phyloP scores from a whole-genome alignment of 2,329 filamentous ascomycete genomes.

The Scleromitrula shiraiana region DNA sequence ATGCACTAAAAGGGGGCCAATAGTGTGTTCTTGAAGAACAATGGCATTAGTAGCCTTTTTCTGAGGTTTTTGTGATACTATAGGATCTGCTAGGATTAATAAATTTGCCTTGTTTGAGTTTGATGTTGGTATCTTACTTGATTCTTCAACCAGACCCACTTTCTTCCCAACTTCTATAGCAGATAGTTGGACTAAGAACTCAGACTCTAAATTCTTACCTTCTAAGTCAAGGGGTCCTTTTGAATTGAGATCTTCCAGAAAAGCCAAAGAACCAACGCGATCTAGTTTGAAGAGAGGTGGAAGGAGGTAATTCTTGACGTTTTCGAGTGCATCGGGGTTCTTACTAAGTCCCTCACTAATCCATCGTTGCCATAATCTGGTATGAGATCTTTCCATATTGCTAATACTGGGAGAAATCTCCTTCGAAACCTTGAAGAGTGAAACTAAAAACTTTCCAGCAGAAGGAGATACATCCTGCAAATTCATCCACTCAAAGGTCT shows the following conservation, averaged over 20 bases:
- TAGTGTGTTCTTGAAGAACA: slow-evolving; percentile 35
- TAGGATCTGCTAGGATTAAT: slow-evolving; percentile 14
- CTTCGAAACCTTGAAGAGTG: slow-evolving; percentile 42
- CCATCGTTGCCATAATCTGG: slow-evolving; percentile 45
- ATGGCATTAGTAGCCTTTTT: slow-evolving; percentile 29
- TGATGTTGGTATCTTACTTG: slow-evolving; percentile 37
- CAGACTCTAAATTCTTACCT: slow-evolving; percentile 40
- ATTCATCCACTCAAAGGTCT: slow-evolving; percentile 47
- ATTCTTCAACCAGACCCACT: slow-evolving; percentile 59
- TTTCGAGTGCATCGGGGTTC: slow-evolving; percentile 47
- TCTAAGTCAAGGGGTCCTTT: slow-evolving; percentile 39
- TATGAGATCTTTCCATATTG: slow-evolving; percentile 31
- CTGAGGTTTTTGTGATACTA: slow-evolving; percentile 32
- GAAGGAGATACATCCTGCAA: slow-evolving; percentile 50
- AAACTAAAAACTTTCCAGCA: slow-evolving; percentile 53
- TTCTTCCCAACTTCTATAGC: slow-evolving; percentile 67
- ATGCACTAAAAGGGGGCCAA: slow-evolving; percentile 47
- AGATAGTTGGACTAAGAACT: slow-evolving; percentile 54
- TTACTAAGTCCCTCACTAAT: slow-evolving; percentile 42
- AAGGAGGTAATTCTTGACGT: slow-evolving; percentile 57
- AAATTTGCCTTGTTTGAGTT: too few relatives aligned
- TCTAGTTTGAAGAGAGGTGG: slow-evolving; percentile 54
- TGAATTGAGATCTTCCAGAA: slow-evolving; percentile 51
- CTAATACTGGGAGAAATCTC: slow-evolving; percentile 19
- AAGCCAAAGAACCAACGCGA: slow-evolving; percentile 42